Conservation (phyloP, 2,329 filamentous ascomycete genomes). For the Colletotrichum liaoningense region DNA sequence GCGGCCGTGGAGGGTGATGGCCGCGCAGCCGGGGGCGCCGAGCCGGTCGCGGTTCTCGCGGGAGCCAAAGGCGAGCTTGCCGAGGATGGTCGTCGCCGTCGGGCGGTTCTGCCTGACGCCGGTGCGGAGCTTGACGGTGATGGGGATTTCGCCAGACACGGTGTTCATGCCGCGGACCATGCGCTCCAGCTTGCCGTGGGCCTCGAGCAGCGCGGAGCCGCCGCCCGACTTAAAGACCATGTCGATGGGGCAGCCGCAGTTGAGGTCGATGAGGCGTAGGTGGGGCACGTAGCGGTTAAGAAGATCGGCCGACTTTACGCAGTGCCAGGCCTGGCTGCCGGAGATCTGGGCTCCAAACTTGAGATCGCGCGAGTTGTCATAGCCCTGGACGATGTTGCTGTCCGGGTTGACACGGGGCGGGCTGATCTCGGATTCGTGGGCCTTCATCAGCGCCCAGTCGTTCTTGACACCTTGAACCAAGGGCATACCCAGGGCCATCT, state of each 20-base stretch:
- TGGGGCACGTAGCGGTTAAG: slow-evolving; percentile 82
- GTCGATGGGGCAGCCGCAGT: slow-evolving; percentile 98
- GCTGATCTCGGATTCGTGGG: slow-evolving; percentile 83
- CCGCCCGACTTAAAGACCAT: slow-evolving; percentile 89
- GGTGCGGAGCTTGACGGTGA: slow-evolving; percentile 95
- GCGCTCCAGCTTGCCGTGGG: slow-evolving; percentile 88
- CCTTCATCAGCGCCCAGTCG: slow-evolving; percentile 96
- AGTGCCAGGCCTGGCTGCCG: slow-evolving; percentile 91
- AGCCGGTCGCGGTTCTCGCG: slow-evolving; percentile 75
- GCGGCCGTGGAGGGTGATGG: slow-evolving; percentile 94
- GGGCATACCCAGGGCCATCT: slow-evolving; percentile 96
- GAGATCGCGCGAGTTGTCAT: slow-evolving; percentile 85
- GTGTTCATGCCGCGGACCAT: slow-evolving; percentile 97
- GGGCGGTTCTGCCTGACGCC: slow-evolving; percentile 85
- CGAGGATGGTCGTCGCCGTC: slow-evolving; percentile 83
- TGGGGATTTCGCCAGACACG: slow-evolving; percentile 89
- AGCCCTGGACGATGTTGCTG: slow-evolving; percentile 73
- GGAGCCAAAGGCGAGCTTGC: slow-evolving; percentile 84
- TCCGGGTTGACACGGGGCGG: slow-evolving; percentile 75
- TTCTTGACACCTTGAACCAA: slow-evolving; percentile 89
- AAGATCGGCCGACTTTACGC: slow-evolving; percentile 87
- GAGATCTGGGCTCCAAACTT: slow-evolving; percentile 95
- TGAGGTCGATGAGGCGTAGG: slow-evolving; percentile 91
- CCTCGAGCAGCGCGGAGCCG: slow-evolving; percentile 92
- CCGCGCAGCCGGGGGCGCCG: slow-evolving; percentile 87